Evolutionary conservation across 768 basidiomycete species (phyloP), one percentile per base, ranked within the genome.

Genomic region (Tylopilus rubrobrunneus): DNA sequence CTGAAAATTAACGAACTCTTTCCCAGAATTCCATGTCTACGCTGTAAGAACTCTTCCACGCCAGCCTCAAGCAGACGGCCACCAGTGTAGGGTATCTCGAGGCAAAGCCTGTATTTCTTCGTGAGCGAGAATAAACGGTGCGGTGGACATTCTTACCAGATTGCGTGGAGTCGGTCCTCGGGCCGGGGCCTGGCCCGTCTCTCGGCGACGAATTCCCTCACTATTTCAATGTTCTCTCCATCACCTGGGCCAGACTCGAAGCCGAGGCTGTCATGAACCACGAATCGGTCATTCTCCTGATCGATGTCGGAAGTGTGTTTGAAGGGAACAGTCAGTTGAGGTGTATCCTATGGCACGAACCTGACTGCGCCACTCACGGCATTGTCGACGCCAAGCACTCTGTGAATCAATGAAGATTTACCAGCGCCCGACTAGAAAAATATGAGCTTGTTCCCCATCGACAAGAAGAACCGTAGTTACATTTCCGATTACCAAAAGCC

Each of bases 191-290:
- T 37, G 7, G 39, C 29, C 47, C 36, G 29, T 41, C 60, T 58
- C 42, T 28, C 5, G 10, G 25, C 2, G 36, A 61, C 49, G 1
- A 61, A 61, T 1, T 45, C 0, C 14, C 49, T 27, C 29, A 62
- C 44, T 4, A 34, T 40, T 0, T 46, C 27, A 14, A 62, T 54
- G n/a, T 58, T 51, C 14, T 2, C 2, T 39, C 45, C 33, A 23
- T 61, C 60, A 8, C n/a, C n/a, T n/a, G n/a, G n/a, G n/a, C 19
- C 60, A 19, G 56, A 43, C 31, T 62, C 59, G 15, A 60, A 60
- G 1, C 59, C 59, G 5, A 62, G 55, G 41, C 59, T 60, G 7
- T 60, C 60, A 11, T 62, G 60, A 21, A 62, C 46, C 15, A 61
- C 60, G 14, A 61, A 50, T 46, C 56, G 52, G 6, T 49, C 27